Base-by-base conservation (phyloP, 2,329 filamentous ascomycete species). In the Arthrinium phaeospermum region DNA sequence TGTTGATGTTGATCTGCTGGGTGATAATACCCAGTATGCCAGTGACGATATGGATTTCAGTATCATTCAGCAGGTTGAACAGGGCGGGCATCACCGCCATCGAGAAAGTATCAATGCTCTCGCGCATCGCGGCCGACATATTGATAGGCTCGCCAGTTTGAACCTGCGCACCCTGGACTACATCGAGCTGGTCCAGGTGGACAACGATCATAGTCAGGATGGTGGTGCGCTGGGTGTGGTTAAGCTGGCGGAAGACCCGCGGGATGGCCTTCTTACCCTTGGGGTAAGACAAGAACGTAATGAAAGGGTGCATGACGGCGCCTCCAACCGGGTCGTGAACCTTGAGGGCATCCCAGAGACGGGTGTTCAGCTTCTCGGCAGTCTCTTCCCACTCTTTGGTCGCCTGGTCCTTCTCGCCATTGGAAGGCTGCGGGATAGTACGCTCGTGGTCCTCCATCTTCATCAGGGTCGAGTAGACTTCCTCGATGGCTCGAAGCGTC, bases 201-300 rank as follows among this genome's bases (percentile, higher is more conserved):
- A 98, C 92, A 73, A 97, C 91, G 76, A 99, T 96, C 89, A 99
- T 96, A 6, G 96, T 99, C 74, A 99, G 87, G 74, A 98, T 94
- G 0, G 95, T 98, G 30, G 96, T 95, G 69, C 96, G 94, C 83
- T 98, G 95, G 80, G 98, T 93, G 74, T 95, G 93, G 75, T 93
- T 93, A 70, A 98, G 93, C 79, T 98, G 94, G 61, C 95, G 92
- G 89, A 98, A 98, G 70, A 98, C 93, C 71, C 96, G 94, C 69
- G 95, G 95, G 73, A 99, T 94, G 1, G 94, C 94, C 85, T 96
- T 98, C 86, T 98, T 98, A 79, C 96, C 96, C 86, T 99, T 99
- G 76, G 92, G 91, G 79, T 96, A 97, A 5, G 95, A 97, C 67
- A 99, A 86, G 81, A 99, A 96, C 67, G 95, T 94, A 77, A 99